phyloP scores from a whole-genome alignment of 2,329 filamentous ascomycete genomes.

The Scleromitrula shiraiana region DNA sequence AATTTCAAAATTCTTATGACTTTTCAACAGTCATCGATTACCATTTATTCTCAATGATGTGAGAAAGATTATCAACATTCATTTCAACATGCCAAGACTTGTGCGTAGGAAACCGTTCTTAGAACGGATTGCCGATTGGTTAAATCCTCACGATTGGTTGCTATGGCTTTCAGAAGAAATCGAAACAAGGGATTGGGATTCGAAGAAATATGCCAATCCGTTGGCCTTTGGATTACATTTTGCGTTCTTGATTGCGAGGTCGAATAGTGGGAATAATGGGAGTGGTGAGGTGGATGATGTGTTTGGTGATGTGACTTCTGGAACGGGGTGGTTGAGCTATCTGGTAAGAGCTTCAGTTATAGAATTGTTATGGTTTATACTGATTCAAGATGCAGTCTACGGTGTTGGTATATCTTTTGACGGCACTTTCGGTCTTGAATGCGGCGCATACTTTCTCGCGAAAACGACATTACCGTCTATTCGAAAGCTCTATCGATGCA shows the following conservation, averaged over 20 bases:
- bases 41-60: neutral
- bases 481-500: constrained; percentile 75
- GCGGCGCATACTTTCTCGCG: constrained; percentile 74
- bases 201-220: constrained; percentile 66
- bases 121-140: constrained; percentile 70
- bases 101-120: constrained; percentile 71
- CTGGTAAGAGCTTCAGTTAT: constrained; percentile 38
- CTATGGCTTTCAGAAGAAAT: constrained; percentile 91
- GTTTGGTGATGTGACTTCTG: constrained; percentile 60
- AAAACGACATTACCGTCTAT: constrained; percentile 81
- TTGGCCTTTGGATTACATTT: constrained; percentile 73
- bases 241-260: constrained; percentile 71
- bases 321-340: constrained; percentile 57
- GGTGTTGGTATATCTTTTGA: constrained; percentile 63
- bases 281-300: constrained; percentile 64
- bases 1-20: neutral
- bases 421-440: constrained; percentile 62
- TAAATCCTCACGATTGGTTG: constrained; percentile 84
- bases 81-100: constrained; percentile 58
- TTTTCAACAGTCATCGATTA: neutral
- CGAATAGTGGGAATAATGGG: constrained; percentile 50
- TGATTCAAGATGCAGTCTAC: constrained; percentile 44
- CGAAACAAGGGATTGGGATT: constrained; percentile 85
- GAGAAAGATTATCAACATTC: neutral
- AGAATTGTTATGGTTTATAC: constrained; percentile 4